A percentile compares a stretch with the other conserved stretches of the same genome.
Evolutionary conservation across 2,329 filamentous ascomycete genomes (phyloP).

Genomic region (Aureobasidium namibiae): DNA sequence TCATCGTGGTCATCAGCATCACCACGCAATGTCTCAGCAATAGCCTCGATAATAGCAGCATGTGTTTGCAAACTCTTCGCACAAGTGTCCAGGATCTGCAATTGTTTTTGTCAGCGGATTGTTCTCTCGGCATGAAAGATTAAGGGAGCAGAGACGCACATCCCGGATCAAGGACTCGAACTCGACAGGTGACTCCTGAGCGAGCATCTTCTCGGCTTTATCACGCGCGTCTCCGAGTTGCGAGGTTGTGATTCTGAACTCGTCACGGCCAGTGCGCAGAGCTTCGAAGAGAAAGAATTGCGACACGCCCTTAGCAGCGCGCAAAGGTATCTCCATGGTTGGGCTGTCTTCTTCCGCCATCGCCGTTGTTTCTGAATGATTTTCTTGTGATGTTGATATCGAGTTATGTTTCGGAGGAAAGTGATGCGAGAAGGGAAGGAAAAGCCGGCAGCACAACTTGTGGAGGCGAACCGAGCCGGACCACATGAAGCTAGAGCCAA

Average conservation of each 20-base stretch:
- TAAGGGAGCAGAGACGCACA: not conserved
- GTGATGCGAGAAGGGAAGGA: not conserved
- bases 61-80: not conserved
- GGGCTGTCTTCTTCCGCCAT: not conserved
- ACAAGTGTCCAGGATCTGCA: not conserved
- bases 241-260: not conserved
- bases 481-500: not conserved
- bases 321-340: not conserved
- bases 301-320: conserved; percentile 1
- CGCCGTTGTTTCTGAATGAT: not conserved
- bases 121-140: not conserved
- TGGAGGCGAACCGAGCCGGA: not conserved
- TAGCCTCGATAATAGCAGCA: not conserved
- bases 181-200: not conserved
- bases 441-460: not conserved
- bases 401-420: not conserved
- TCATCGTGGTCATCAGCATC: not conserved
- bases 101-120: not conserved
- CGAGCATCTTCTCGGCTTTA: not conserved
- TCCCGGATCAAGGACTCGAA: not conserved
- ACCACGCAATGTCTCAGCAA: not conserved
- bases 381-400: not conserved
- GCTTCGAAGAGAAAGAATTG: conserved; percentile 8
- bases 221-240: conserved; percentile 1
- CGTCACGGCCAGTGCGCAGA: not conserved